A percentile compares a stretch with the other conserved stretches of the same genome.
Conservation (phyloP, 2,329 filamentous ascomycete species). For the Thelonectria rubi region DNA sequence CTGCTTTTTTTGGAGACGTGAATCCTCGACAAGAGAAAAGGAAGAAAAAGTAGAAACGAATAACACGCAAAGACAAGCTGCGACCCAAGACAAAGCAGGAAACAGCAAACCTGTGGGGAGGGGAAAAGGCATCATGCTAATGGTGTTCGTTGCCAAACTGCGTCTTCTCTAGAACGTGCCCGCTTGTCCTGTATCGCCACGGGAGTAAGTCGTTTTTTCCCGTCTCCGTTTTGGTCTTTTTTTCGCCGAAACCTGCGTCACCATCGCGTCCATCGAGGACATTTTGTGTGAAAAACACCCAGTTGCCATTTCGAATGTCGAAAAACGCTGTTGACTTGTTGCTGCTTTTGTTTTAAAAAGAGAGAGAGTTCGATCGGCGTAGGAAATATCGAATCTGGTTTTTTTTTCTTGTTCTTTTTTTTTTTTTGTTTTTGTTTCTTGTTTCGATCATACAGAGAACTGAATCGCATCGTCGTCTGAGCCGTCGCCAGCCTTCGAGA, state of each 20-base stretch:
- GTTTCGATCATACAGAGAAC: constrained; percentile 28
- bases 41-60: constrained; percentile 6
- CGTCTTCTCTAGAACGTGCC: constrained; percentile 39
- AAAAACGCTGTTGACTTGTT: neutral
- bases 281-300: too few relatives aligned
- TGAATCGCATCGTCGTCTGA: constrained; percentile 33
- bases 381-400: too few relatives aligned
- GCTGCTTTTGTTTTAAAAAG: neutral
- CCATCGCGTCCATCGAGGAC: too few relatives aligned
- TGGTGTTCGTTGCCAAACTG: constrained; percentile 47
- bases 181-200: constrained; percentile 38
- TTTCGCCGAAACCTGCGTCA: constrained; percentile 26
- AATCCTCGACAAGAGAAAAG: constrained; percentile 29
- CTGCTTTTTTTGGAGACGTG: constrained; percentile 31
- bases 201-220: constrained; percentile 21
- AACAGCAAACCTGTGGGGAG: constrained; percentile 12
- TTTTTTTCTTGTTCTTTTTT: too few relatives aligned
- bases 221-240: constrained; percentile 23
- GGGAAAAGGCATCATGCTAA: constrained; percentile 30
- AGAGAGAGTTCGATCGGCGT: too few relatives aligned
- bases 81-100: constrained; percentile 27
- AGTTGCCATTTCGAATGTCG: too few relatives aligned
- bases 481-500: constrained; percentile 25
- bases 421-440: neutral
- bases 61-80: constrained; percentile 23